Evolutionary conservation across 352 stramenopile genomes (phyloP).

Genomic region (Globisporangium splendens): DNA sequence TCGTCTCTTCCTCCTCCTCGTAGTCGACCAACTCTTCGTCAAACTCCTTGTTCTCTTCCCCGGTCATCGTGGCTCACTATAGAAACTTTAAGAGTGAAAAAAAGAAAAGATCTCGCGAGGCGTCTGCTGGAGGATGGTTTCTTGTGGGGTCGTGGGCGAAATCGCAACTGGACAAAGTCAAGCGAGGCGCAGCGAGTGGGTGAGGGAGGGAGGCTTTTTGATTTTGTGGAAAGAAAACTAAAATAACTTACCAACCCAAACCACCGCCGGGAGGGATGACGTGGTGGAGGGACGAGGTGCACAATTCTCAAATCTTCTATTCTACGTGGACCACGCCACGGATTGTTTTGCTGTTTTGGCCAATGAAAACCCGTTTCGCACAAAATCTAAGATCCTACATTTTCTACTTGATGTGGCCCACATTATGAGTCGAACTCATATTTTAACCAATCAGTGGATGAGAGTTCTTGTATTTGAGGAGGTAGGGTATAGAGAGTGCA

Average conservation of each 20-base stretch:
- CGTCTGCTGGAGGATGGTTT: constrained; percentile 8
- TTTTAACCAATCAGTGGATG: neutral
- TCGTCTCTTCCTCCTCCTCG: constrained; percentile 86
- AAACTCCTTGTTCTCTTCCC: constrained; percentile 87
- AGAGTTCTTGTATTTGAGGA: neutral
- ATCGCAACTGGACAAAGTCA: constrained; percentile 21
- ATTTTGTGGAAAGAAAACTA: constrained; percentile 15
- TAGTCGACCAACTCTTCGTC: constrained; percentile 89
- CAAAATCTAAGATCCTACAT: too few relatives aligned
- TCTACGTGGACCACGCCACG: constrained; percentile 22
- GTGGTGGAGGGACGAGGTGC: constrained; percentile 12
- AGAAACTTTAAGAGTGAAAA: neutral
- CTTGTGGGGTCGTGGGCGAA: constrained; percentile 9
- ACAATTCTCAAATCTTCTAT: constrained; percentile 32
- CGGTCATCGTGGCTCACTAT: constrained; percentile 42
- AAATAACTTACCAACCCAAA: constrained; percentile 6
- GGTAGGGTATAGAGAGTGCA: neutral
- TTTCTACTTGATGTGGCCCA: too few relatives aligned
- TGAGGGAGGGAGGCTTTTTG: neutral
- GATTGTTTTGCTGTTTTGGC: neutral
- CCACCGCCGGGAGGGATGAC: neutral
- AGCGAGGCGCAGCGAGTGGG: constrained; percentile 2
- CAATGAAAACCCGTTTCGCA: neutral
- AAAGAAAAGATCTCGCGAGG: neutral
- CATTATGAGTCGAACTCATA: neutral